Percentiles rank a stretch among this genome's conserved stretches.
Conservation (phyloP, 257 asterid species). For the Plantago ovata region DNA sequence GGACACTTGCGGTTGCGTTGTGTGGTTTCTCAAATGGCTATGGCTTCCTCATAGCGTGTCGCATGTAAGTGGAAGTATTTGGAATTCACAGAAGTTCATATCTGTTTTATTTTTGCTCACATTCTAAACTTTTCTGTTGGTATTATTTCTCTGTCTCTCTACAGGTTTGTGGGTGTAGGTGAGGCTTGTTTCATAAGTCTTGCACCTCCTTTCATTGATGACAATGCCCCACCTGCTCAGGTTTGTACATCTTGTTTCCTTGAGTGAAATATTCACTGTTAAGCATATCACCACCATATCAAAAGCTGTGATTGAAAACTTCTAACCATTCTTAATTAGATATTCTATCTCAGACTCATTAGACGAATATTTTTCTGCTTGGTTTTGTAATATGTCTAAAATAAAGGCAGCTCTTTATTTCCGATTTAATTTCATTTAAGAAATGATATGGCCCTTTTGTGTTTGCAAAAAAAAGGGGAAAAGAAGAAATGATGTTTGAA, state of each 20-base stretch:
- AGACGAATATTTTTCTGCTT: background rate
- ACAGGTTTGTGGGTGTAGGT: constrained; percentile 97
- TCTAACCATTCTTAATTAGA: background rate
- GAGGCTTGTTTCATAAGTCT: constrained; percentile 99
- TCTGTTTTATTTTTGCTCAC: constrained; percentile 12
- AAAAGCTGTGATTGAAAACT: background rate
- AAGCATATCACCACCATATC: too few species aligned
- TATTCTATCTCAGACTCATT: background rate
- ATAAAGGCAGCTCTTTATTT: background rate
- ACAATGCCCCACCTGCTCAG: constrained; percentile 90
- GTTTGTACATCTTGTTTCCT: constrained; percentile 27
- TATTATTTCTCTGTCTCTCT: constrained; percentile 16
- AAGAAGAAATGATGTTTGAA: background rate
- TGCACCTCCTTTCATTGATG: constrained; percentile 98
- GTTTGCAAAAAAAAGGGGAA: background rate
- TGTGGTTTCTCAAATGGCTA: constrained; percentile 82
- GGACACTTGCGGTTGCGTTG: constrained; percentile 84
- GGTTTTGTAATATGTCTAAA: background rate
- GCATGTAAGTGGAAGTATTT: constrained; percentile 66
- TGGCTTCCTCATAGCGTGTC: constrained; percentile 73
- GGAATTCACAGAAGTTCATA: background rate
- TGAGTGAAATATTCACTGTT: too few species aligned
- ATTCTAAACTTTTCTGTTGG: constrained; percentile 7
- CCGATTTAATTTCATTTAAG: background rate
- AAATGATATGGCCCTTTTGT: background rate